phyloP scores from a whole-genome alignment of 2,329 filamentous ascomycete species.

The Reticulascus tulasneorum region DNA sequence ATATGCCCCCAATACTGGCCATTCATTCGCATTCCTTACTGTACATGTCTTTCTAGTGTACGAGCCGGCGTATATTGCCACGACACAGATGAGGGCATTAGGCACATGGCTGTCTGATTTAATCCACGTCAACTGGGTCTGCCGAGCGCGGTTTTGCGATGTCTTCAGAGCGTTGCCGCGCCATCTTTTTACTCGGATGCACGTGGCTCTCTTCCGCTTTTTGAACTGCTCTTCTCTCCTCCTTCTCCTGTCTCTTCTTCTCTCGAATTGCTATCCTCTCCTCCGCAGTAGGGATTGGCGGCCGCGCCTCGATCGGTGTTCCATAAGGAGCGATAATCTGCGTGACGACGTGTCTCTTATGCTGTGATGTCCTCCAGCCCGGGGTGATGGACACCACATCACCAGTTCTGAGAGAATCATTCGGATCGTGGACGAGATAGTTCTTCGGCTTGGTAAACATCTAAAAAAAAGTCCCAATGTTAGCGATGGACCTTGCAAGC shows the following conservation, averaged over 20 bases:
- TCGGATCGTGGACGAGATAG: conserved; percentile 75
- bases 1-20: no score
- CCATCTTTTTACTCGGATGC: no score
- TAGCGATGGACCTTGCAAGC: not conserved
- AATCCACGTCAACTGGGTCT: no score
- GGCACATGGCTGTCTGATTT: no score
- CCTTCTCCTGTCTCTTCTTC: conserved; percentile 52
- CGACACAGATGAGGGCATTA: no score
- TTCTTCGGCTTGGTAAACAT: conserved; percentile 61
- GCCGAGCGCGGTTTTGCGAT: no score
- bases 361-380: conserved; percentile 60
- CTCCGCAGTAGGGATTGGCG: conserved; percentile 60
- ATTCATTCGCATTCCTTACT: no score
- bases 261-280: conserved; percentile 56
- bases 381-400: conserved; percentile 70
- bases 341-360: conserved; percentile 71
- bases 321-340: conserved; percentile 69
- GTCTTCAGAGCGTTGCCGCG: no score
- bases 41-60: no score
- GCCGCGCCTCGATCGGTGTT: conserved; percentile 57
- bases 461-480: conserved; percentile 31
- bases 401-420: conserved; percentile 66
- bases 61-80: no score
- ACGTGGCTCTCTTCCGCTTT: conserved; percentile 18
- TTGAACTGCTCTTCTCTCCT: conserved; percentile 43